Conservation (phyloP, 139 green algal genomes). For the Dunaliella primolecta region DNA sequence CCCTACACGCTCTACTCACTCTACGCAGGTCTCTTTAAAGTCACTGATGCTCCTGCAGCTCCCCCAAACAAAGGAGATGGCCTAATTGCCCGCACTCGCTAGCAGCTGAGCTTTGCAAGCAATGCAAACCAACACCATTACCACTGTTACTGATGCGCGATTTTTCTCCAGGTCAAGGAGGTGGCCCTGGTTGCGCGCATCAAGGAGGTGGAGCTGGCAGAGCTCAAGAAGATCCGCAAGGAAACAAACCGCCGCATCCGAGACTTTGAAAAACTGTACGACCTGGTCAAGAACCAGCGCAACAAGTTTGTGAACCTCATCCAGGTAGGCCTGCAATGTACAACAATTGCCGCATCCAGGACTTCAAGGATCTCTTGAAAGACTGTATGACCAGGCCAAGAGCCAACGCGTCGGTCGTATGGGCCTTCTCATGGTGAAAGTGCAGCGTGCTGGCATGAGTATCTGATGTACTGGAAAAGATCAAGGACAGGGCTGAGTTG, state of each 20-base stretch:
- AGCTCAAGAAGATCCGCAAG: slow-evolving; percentile 65
- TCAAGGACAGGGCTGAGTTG: too few relatives aligned
- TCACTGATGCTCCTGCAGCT: too few relatives aligned
- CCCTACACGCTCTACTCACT: too few relatives aligned
- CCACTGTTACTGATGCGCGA: too few relatives aligned
- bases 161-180: slow-evolving; percentile 36
- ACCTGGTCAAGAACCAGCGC: slow-evolving; percentile 81
- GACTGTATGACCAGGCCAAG: neutral
- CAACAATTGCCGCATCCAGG: neutral
- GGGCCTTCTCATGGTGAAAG: slow-evolving; percentile 17
- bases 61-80: too few relatives aligned
- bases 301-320: slow-evolving; percentile 80
- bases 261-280: slow-evolving; percentile 77
- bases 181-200: slow-evolving; percentile 36
- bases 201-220: slow-evolving; percentile 50
- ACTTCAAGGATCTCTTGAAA: neutral
- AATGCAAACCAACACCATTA: too few relatives aligned
- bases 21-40: too few relatives aligned
- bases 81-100: too few relatives aligned
- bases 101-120: too few relatives aligned
- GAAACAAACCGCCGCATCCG: slow-evolving; percentile 41
- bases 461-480: neutral
- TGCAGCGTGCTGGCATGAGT: neutral
- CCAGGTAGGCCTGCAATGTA: slow-evolving; percentile 26
- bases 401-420: neutral